Evolutionary conservation across 2,329 filamentous ascomycete species (phyloP).

Genomic region (Sporothrix phasma): DNA sequence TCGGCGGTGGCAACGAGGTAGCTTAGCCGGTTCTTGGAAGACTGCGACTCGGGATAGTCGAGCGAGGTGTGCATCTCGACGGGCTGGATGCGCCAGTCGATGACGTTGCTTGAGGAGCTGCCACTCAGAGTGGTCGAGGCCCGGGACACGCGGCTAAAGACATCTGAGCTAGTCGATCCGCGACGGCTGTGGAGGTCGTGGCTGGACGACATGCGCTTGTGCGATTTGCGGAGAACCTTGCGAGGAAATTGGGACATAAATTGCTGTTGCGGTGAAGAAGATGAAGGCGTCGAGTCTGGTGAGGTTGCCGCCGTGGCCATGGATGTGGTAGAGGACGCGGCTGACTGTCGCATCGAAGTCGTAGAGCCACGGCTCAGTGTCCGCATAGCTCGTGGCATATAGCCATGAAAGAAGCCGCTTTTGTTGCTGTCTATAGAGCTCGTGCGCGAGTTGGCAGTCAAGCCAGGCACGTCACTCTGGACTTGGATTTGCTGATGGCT

Average conservation of each 20-base stretch:
- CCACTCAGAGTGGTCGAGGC: slow-evolving; percentile 23
- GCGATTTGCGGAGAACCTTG: slow-evolving; percentile 18
- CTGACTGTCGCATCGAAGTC: slow-evolving; percentile 11
- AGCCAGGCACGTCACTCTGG: slow-evolving; percentile 17
- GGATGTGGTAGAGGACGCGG: slow-evolving; percentile 5
- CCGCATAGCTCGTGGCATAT: slow-evolving; percentile 20
- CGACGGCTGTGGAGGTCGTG: slow-evolving; percentile 21
- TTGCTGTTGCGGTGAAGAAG: slow-evolving; percentile 11
- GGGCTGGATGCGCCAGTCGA: slow-evolving; percentile 27
- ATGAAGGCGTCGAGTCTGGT: slow-evolving; percentile 12
- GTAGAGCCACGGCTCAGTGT: slow-evolving; percentile 22
- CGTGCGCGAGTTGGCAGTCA: slow-evolving; percentile 19
- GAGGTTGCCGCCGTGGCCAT: slow-evolving; percentile 10
- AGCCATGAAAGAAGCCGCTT: slow-evolving; percentile 20
- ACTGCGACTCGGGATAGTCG: slow-evolving; percentile 26
- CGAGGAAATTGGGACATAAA: slow-evolving; percentile 15
- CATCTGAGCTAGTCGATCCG: slow-evolving; percentile 25
- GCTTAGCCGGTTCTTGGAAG: slow-evolving; percentile 40
- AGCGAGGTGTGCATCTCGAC: slow-evolving; percentile 34
- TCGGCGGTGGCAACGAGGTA: slow-evolving; percentile 44
- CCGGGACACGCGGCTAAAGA: slow-evolving; percentile 21
- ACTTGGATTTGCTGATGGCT: slow-evolving; percentile 13
- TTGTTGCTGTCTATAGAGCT: slow-evolving; percentile 22
- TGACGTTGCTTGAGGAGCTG: slow-evolving; percentile 22
- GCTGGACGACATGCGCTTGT: slow-evolving; percentile 18